phyloP scores from a whole-genome alignment of 768 basidiomycete species.

The Tricholoma saponaceum region DNA sequence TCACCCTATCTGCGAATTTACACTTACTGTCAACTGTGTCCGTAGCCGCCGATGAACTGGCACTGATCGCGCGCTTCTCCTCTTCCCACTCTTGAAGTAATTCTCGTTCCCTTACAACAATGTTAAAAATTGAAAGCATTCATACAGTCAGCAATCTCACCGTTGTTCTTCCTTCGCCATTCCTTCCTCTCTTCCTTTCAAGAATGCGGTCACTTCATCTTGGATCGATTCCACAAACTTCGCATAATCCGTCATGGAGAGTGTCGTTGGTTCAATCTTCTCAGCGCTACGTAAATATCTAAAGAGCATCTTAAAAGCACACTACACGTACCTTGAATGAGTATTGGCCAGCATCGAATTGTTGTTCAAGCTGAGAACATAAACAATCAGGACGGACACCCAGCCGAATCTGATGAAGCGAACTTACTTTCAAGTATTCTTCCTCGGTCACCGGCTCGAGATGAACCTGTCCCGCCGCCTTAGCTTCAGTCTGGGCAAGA shows the following conservation, averaged over 20 bases:
- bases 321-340: conserved; percentile 34
- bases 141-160: conserved; percentile 21
- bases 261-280: conserved; percentile 45
- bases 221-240: conserved; percentile 36
- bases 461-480: conserved; percentile 35
- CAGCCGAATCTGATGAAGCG: not conserved
- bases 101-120: conserved; percentile 31
- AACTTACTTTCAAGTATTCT: conserved; percentile 43
- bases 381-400: not conserved
- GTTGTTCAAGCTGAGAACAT: conserved; percentile 37
- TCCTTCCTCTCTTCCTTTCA: conserved; percentile 31
- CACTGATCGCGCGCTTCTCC: conserved; percentile 12
- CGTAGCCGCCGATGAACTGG: not conserved
- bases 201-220: conserved; percentile 39
- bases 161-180: conserved; percentile 35
- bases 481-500: not conserved
- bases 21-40: not conserved
- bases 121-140: not conserved
- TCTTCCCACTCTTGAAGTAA: conserved; percentile 42
- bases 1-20: not conserved
- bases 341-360: conserved; percentile 52
- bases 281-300: not conserved
- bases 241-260: conserved; percentile 51
- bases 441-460: conserved; percentile 46
- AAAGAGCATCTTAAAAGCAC: not conserved